Conservation (phyloP, 805 yeast genomes). For the Sugiyamaella boreocaroliniensis region DNA sequence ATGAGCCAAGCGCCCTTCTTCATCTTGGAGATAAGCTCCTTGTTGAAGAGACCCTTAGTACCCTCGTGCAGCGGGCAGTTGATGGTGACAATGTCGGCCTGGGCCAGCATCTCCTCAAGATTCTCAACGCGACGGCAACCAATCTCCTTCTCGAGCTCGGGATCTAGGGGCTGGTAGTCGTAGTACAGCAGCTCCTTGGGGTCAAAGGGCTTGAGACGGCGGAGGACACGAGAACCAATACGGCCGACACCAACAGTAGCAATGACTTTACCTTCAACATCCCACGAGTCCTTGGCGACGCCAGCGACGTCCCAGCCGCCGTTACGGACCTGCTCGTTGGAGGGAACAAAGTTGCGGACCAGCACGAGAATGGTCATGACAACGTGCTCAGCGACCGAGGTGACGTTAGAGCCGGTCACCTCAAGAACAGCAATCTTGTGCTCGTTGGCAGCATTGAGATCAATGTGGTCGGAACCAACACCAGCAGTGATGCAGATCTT, state of each 20-base stretch:
- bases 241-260: slow-evolving; percentile 82
- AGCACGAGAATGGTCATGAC: slow-evolving; percentile 64
- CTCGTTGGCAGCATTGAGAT: slow-evolving; percentile 60
- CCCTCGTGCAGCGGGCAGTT: slow-evolving; percentile 72
- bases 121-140: slow-evolving; percentile 53
- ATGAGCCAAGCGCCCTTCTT: slow-evolving; percentile 68
- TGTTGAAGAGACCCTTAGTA: slow-evolving; percentile 61
- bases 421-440: slow-evolving; percentile 62
- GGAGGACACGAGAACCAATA: slow-evolving; percentile 70
- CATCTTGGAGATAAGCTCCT: slow-evolving; percentile 53
- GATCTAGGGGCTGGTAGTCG: slow-evolving; percentile 65
- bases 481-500: slow-evolving; percentile 73
- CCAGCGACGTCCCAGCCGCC: slow-evolving; percentile 75
- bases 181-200: slow-evolving; percentile 67
- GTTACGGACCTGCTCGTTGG: slow-evolving; percentile 57
- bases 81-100: slow-evolving; percentile 67
- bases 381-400: slow-evolving; percentile 76
- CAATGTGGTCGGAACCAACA: slow-evolving; percentile 79
- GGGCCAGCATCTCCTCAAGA: slow-evolving; percentile 58
- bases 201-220: slow-evolving; percentile 64
- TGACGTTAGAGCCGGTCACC: slow-evolving; percentile 77
- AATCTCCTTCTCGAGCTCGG: slow-evolving; percentile 50
- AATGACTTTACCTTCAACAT: slow-evolving; percentile 66
- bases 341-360: slow-evolving; percentile 72
- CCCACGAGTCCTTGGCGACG: slow-evolving; percentile 65